Evolutionary conservation across 2,329 filamentous ascomycete species (phyloP).

Genomic region (Grosmannia huntii): DNA sequence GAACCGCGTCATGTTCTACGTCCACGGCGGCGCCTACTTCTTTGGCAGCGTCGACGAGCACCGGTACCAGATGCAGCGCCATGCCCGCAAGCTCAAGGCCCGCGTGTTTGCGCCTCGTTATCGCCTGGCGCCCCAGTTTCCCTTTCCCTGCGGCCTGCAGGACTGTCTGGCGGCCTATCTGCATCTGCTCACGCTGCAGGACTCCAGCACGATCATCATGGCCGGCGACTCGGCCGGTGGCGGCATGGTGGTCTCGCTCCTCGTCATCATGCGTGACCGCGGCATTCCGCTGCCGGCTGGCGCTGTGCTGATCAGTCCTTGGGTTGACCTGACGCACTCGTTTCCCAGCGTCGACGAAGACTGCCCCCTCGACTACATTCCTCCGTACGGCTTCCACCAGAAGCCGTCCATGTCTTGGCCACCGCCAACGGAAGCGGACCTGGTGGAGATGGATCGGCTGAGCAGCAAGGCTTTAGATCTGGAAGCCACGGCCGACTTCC

Average conservation of each 20-base stretch:
- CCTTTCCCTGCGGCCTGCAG: constrained; percentile 84
- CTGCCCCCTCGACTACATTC: constrained; percentile 74
- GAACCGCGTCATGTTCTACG: constrained; percentile 77
- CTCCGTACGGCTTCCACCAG: constrained; percentile 75
- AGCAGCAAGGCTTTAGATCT: constrained; percentile 17
- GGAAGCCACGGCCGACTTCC: not conserved
- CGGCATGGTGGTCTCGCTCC: constrained; percentile 71
- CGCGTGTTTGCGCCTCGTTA: constrained; percentile 80
- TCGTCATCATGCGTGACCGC: constrained; percentile 72
- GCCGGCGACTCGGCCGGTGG: constrained; percentile 90
- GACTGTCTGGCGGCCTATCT: constrained; percentile 86
- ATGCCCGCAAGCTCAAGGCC: constrained; percentile 87
- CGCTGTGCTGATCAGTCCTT: constrained; percentile 81
- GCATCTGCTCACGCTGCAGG: constrained; percentile 62
- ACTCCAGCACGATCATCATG: constrained; percentile 70
- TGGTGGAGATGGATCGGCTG: constrained; percentile 38
- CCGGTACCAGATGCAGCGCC: constrained; percentile 93
- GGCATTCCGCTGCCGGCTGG: constrained; percentile 77
- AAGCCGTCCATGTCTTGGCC: constrained; percentile 88
- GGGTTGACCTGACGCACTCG: constrained; percentile 91
- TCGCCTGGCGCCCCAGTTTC: constrained; percentile 81
- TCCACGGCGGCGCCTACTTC: constrained; percentile 90
- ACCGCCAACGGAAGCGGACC: constrained; percentile 70
- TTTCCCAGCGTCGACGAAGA: constrained; percentile 78
- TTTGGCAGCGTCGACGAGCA: constrained; percentile 95